Conservation (phyloP, 331 rosid species). For the Erythrophleum ivorense region DNA sequence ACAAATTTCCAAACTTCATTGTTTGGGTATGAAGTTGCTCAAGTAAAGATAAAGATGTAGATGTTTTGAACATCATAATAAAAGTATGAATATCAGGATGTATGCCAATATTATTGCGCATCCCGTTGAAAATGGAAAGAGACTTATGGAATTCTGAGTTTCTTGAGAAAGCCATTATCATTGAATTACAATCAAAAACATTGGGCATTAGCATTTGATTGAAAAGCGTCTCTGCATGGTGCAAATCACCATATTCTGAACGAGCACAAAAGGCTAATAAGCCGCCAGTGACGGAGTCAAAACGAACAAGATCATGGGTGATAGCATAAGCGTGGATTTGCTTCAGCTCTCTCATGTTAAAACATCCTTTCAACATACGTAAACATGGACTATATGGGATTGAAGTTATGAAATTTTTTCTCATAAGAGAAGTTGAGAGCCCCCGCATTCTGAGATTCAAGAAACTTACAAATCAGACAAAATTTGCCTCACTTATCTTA, state of each 20-base stretch:
- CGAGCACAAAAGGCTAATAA: slow-evolving; percentile 37
- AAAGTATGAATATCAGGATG: slow-evolving; percentile 43
- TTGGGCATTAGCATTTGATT: slow-evolving; percentile 32
- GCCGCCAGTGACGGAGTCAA: slow-evolving; percentile 43
- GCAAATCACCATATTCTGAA: slow-evolving; percentile 11
- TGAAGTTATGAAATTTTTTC: background rate
- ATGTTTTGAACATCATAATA: background rate
- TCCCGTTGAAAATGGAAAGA: slow-evolving; percentile 15
- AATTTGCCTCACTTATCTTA: no score
- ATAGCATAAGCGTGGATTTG: slow-evolving; percentile 48
- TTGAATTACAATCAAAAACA: slow-evolving; percentile 47
- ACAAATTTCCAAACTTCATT: slow-evolving; percentile 13
- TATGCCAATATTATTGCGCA: slow-evolving; percentile 25
- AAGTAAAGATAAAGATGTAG: slow-evolving; percentile 13
- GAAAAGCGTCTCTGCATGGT: slow-evolving; percentile 39
- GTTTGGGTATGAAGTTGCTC: slow-evolving; percentile 24
- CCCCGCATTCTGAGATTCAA: no score
- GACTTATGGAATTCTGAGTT: background rate
- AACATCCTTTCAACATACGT: slow-evolving; percentile 32
- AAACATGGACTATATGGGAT: slow-evolving; percentile 14
- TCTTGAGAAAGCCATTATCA: slow-evolving; percentile 30
- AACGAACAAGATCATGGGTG: slow-evolving; percentile 39
- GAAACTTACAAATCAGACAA: no score
- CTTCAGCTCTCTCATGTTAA: background rate
- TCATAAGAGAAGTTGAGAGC: slow-evolving; percentile 9